Evolutionary conservation across 129 eudicot species (phyloP).

Genomic region (Artemisia argyi): DNA sequence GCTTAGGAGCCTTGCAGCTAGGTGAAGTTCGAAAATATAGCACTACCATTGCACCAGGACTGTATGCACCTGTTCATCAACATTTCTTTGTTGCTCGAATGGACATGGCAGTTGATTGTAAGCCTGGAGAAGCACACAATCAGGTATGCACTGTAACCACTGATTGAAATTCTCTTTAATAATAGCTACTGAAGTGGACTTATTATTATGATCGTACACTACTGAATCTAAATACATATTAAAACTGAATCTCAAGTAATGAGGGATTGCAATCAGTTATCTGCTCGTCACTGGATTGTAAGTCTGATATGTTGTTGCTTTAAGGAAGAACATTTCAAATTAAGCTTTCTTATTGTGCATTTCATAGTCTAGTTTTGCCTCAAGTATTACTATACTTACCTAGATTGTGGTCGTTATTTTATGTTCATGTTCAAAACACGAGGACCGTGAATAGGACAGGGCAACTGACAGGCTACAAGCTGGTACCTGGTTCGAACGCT

Average conservation of each 20-base stretch:
- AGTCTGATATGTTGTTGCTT: slow-evolving; percentile 31
- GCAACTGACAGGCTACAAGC: slow-evolving; percentile 84
- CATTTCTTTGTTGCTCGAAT: slow-evolving; percentile 95
- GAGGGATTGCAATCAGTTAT: slow-evolving; percentile 81
- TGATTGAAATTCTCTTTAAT: not conserved
- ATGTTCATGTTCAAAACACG: slow-evolving; percentile 68
- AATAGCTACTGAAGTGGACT: slow-evolving; percentile 4
- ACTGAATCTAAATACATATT: slow-evolving; percentile 20
- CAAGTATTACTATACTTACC: not conserved
- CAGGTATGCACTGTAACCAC: slow-evolving; percentile 48
- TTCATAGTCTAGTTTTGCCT: not conserved
- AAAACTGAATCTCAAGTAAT: slow-evolving; percentile 82
- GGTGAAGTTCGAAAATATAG: slow-evolving; percentile 93
- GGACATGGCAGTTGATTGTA: slow-evolving; percentile 96
- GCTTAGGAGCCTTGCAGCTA: slow-evolving; percentile 93
- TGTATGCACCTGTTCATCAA: slow-evolving; percentile 96
- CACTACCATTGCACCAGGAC: slow-evolving; percentile 94
- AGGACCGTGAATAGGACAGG: slow-evolving; percentile 88
- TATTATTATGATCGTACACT: not conserved
- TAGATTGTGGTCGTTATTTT: not conserved
- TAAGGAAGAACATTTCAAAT: not conserved
- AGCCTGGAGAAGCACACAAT: slow-evolving; percentile 83
- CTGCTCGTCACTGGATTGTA: slow-evolving; percentile 99
- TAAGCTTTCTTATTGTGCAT: not conserved
- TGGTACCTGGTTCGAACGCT: slow-evolving; percentile 94